Evolutionary conservation across 305 asterid genomes (phyloP).

Genomic region (Lippia alba): DNA sequence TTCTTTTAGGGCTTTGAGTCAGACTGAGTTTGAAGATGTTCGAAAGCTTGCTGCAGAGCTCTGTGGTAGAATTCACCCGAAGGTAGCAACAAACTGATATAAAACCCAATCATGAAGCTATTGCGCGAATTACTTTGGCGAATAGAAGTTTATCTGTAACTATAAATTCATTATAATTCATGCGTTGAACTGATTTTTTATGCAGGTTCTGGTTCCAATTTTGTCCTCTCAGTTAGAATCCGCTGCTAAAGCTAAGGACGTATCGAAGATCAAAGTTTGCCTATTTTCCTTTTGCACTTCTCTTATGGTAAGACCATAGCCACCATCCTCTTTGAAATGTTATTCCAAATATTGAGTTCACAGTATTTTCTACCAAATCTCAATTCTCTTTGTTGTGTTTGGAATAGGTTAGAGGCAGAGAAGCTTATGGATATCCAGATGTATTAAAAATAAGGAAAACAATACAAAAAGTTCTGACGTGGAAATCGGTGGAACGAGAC

Average conservation of each 20-base stretch:
- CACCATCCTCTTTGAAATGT: conserved; percentile 25
- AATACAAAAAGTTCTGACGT: conserved; percentile 59
- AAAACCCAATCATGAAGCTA: conserved; percentile 23
- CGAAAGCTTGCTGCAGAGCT: conserved; percentile 96
- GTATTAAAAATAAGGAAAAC: conserved; percentile 56
- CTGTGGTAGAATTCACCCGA: conserved; percentile 87
- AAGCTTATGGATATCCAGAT: conserved; percentile 54
- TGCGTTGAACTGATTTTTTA: conserved; percentile 25
- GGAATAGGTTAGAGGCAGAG: conserved; percentile 67
- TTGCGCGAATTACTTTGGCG: conserved; percentile 2
- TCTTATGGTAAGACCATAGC: conserved; percentile 63
- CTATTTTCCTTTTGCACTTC: conserved; percentile 82
- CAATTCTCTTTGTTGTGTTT: background rate
- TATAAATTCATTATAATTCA: background rate
- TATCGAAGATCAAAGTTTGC: conserved; percentile 71
- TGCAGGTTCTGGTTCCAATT: conserved; percentile 82
- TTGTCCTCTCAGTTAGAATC: conserved; percentile 63
- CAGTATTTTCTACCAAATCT: conserved; percentile 9
- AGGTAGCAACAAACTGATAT: conserved; percentile 49
- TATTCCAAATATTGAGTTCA: conserved; percentile 23
- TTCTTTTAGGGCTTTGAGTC: conserved; percentile 66
- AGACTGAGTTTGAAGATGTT: conserved; percentile 84
- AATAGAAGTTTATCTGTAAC: background rate
- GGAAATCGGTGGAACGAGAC: conserved; percentile 66
- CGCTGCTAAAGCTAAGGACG: conserved; percentile 61